Evolutionary conservation across 495 filamentous ascomycete species (phyloP).

Genomic region (Alectoria sarmentosa): DNA sequence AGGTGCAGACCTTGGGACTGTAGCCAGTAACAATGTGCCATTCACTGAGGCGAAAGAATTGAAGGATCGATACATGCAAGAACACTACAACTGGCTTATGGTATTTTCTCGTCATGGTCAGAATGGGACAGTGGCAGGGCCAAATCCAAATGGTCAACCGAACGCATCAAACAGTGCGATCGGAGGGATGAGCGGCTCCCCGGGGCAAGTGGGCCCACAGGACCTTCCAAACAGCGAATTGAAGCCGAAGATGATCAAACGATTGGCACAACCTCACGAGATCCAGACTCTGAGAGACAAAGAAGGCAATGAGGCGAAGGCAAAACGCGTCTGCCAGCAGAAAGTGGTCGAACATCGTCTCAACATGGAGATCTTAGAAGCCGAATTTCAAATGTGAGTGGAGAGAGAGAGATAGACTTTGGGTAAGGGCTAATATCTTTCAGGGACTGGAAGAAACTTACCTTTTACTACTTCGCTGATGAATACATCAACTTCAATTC

Average conservation of each 20-base stretch:
- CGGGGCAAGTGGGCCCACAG: constrained; percentile 57
- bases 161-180: constrained; percentile 55
- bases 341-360: constrained; percentile 92
- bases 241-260: constrained; percentile 93
- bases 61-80: constrained; percentile 82
- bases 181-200: constrained; percentile 64
- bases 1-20: constrained; percentile 91
- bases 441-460: constrained; percentile 98
- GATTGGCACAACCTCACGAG: constrained; percentile 85
- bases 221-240: constrained; percentile 68
- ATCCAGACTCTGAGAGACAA: constrained; percentile 83
- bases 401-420: background rate
- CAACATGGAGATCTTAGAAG: constrained; percentile 97
- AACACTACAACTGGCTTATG: constrained; percentile 96
- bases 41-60: constrained; percentile 77
- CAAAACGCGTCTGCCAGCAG: constrained; percentile 90
- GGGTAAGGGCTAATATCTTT: constrained; percentile 19
- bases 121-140: constrained; percentile 54
- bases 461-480: constrained; percentile 97
- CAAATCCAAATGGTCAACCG: constrained; percentile 30
- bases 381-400: constrained; percentile 96
- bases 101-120: constrained; percentile 75
- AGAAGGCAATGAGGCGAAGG: constrained; percentile 95
- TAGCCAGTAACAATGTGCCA: constrained; percentile 74
- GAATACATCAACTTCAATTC: constrained; percentile 99